These are phyloP conservation scores for Auxenochlorella pyrenoidosa DNA, from an alignment of 139 green algal genomes.

Conservation along the genomic window DNA sequence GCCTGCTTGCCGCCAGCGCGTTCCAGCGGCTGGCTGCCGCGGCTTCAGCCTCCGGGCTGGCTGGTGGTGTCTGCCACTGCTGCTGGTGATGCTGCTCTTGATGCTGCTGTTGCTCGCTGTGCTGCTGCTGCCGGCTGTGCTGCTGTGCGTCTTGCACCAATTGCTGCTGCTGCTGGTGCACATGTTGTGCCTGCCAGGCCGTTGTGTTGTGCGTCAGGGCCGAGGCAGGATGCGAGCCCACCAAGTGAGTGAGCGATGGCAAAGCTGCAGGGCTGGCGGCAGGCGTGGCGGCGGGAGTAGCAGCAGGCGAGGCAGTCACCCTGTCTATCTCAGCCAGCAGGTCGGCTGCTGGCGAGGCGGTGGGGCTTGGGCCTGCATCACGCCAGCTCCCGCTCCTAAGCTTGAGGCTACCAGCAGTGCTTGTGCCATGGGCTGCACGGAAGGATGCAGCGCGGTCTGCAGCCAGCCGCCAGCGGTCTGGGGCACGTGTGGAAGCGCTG, in stretches of 20 bases:
- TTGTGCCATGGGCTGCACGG: background rate
- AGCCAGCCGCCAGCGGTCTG: conserved; percentile 12
- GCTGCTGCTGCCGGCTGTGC: background rate
- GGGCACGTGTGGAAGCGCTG: background rate
- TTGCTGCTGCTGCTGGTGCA: background rate
- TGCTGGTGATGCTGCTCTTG: background rate
- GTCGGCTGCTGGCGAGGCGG: background rate
- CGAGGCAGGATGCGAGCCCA: background rate
- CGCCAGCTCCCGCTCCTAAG: background rate
- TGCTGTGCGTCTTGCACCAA: background rate
- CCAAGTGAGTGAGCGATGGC: background rate
- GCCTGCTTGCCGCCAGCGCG: background rate
- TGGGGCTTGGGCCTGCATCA: background rate
- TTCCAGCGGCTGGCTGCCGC: background rate
- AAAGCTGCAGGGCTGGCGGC: background rate
- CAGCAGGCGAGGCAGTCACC: background rate
- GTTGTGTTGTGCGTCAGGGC: background rate
- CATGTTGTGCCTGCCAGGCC: too few species aligned
- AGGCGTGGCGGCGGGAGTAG: background rate
- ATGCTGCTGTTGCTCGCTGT: background rate
- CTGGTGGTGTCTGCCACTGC: background rate
- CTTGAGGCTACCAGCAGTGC: background rate
- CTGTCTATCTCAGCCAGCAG: conserved; percentile 17
- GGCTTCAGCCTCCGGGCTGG: background rate
- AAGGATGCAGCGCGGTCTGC: conserved; percentile 5